These are phyloP conservation scores for Cercospora brassicicola DNA, from an alignment of 2,329 filamentous ascomycete species.

Conservation along the genomic window DNA sequence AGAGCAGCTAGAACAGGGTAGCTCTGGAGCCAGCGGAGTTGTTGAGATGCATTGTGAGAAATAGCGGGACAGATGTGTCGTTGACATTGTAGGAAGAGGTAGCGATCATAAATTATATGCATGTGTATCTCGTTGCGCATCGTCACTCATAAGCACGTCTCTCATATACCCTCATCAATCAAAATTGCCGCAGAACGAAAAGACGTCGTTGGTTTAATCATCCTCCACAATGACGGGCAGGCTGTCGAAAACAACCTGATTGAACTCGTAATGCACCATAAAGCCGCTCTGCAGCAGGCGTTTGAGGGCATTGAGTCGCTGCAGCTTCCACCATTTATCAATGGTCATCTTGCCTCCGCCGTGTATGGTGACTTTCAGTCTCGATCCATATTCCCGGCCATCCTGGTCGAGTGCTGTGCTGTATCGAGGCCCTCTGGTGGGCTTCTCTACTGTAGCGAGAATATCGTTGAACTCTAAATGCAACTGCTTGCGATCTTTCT, in stretches of 20 bases:
- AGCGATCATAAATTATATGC: not conserved
- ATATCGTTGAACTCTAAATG: conserved; percentile 67
- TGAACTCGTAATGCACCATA: conserved; percentile 62
- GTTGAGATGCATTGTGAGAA: not conserved
- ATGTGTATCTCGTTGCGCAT: not conserved
- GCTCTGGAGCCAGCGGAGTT: not conserved
- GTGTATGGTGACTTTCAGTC: conserved; percentile 62
- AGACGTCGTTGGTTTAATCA: conserved; percentile 3
- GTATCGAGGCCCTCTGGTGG: conserved; percentile 65
- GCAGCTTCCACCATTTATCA: conserved; percentile 73
- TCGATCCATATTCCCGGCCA: conserved; percentile 61
- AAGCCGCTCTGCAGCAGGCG: conserved; percentile 63
- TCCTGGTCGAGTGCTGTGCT: conserved; percentile 64
- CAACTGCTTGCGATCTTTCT: conserved; percentile 66
- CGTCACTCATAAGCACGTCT: not conserved
- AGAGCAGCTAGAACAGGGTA: conserved; percentile 3
- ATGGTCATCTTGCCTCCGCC: conserved; percentile 60
- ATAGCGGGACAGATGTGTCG: not conserved
- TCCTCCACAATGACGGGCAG: conserved; percentile 49
- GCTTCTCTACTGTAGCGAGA: conserved; percentile 65
- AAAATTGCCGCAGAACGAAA: not conserved
- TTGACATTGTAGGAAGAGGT: not conserved
- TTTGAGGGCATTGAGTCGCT: conserved; percentile 62
- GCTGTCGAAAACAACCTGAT: conserved; percentile 61
- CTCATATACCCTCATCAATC: not conserved